phyloP scores from a whole-genome alignment of 345 rosid species.

The Trapa incisa region DNA sequence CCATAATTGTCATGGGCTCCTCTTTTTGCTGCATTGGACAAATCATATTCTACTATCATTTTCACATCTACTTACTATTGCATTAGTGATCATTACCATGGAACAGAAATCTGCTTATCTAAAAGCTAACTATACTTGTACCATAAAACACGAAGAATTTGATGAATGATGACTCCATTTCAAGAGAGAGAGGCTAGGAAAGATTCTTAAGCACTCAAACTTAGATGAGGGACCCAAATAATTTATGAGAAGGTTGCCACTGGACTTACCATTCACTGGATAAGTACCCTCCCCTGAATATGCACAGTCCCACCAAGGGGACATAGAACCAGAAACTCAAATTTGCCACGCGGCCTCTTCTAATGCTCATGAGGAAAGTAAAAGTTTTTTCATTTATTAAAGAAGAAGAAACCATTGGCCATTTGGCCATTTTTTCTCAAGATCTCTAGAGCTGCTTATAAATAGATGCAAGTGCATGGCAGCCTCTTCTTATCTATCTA shows the following conservation, averaged over 20 bases:
- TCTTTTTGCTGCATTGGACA: background rate
- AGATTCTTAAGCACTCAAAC: background rate
- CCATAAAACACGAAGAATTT: background rate
- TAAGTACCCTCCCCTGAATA: background rate
- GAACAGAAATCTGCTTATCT: too few species aligned
- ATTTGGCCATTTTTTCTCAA: background rate
- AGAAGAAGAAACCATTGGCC: background rate
- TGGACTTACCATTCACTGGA: background rate
- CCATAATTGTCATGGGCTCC: slow-evolving; percentile 7
- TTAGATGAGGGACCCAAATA: slow-evolving; percentile 2
- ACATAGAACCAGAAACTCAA: slow-evolving; percentile 3
- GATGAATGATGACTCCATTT: background rate
- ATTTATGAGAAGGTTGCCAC: background rate
- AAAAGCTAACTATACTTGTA: background rate
- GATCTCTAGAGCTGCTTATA: background rate
- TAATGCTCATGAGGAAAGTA: background rate
- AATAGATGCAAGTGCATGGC: background rate
- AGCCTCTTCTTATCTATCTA: background rate
- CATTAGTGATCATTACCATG: too few species aligned
- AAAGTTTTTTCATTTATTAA: background rate
- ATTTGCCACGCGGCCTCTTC: slow-evolving; percentile 10
- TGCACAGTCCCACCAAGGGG: slow-evolving; percentile 3
- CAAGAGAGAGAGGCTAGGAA: background rate
- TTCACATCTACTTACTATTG: too few species aligned
- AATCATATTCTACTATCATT: too few species aligned